Evolutionary conservation across 2,329 filamentous ascomycete species (phyloP), one percentile per base, ranked within the genome.

Genomic region (Aureobasidium leucospermi): DNA sequence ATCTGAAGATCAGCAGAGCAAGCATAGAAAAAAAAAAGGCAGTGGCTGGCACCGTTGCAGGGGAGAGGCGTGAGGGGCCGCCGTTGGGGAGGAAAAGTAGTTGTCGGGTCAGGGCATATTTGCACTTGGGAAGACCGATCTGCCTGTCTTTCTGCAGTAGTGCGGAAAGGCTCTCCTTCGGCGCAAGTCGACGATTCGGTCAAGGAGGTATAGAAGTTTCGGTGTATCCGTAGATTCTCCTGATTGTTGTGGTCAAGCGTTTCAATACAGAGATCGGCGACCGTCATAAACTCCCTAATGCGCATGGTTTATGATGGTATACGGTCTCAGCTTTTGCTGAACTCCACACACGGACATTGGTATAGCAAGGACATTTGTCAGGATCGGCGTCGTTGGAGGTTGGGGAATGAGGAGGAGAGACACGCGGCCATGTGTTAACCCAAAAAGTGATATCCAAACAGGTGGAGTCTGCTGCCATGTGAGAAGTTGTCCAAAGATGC

Each of bases 381-480:
- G 13, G 36, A 52, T 52, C 36, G 23, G 1, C 23, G 16, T 41
- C 34, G 13, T 41, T 52, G 31, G 32, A 16, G 23, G 11, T 28
- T 41, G 36, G 36, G 23, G 23, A 28, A 7, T 3, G 3, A 3
- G 19, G 36, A 29, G 13, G 9, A 11, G 23, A 52, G 47, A 52
- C 48, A 41, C 48, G 36, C 48, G 36, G 48, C 48, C 47, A 51
- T 31, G 48, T 36, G 29, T 13, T 7, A 52, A 41, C 36, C 36
- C 36, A 31, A 52, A 52, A 52, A 11, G n/a, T 43, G 28, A 16
- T 43, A 6, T n/a, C 7, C 36, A 32, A 42, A 55, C 28, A 42
- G 38, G 51, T 55, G 38, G 39, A 43, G 51, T 43, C 9, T 55
- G 48, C 48, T 29, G 48, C 48, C 48, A 52, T 52, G 48, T 52